phyloP scores from a whole-genome alignment of 2,329 filamentous ascomycete genomes.

The Aureobasidium vineae region DNA sequence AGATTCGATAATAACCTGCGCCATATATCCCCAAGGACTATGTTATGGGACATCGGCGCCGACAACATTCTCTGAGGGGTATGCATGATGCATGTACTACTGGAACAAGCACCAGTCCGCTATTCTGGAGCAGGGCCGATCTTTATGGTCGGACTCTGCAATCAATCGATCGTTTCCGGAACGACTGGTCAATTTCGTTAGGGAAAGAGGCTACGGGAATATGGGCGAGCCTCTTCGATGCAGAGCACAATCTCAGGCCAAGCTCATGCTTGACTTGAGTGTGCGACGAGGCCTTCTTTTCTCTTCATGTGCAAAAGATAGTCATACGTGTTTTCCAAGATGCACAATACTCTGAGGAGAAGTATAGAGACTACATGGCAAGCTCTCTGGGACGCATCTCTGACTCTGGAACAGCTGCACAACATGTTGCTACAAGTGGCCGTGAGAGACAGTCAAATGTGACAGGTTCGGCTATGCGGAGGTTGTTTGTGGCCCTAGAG shows the following conservation, averaged over 20 bases:
- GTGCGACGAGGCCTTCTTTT: not conserved
- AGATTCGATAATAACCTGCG: not conserved
- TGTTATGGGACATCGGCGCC: not conserved
- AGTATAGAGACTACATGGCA: not conserved
- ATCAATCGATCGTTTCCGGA: not conserved
- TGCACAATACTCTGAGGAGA: not conserved
- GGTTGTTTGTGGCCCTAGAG: not conserved
- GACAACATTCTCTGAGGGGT: conserved; percentile 17
- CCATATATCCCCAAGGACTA: not conserved
- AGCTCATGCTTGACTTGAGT: not conserved
- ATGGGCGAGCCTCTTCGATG: not conserved
- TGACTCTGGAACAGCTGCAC: not conserved
- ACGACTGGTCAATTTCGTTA: not conserved
- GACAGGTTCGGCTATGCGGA: not conserved
- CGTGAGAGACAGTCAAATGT: not conserved
- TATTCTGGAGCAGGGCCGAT: not conserved
- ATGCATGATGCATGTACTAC: conserved; percentile 24
- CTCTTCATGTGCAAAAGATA: not conserved
- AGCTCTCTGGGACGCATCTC: not conserved
- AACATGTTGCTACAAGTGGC: not conserved
- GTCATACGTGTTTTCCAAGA: not conserved
- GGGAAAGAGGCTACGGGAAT: not conserved
- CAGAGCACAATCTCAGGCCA: not conserved
- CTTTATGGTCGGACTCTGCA: not conserved
- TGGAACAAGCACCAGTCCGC: not conserved